Evolutionary conservation across 108 stramenopile species (phyloP), one percentile per base, ranked within the genome.

Genomic region (Schizochytrium sp.): DNA sequence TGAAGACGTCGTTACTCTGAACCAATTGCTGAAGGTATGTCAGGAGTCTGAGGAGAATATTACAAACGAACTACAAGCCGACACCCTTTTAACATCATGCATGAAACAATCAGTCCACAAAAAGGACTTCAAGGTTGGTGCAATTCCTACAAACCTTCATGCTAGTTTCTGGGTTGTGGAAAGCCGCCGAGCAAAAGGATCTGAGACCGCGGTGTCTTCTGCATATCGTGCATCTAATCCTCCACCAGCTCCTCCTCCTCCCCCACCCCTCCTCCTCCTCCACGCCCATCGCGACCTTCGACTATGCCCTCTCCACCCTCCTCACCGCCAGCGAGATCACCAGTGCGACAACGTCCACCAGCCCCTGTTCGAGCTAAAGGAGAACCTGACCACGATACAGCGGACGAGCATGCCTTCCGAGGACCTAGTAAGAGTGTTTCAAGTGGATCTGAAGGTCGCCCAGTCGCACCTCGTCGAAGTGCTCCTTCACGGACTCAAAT

Each of bases 101-200:
- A 55, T 83, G 76, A 83, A 83, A 1, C 50, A 83, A 3, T 83
- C 76, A 0, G n/a, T 55, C 0, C 47, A 28, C 10, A 83, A 83
- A 42, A 83, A 83, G 76, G 76, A 83, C 17, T 55, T 55, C 47
- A n/a, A 83, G 1, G 76, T 83, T 5, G 76, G 76, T 5, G 76
- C 76, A 5, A 49, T 83, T 47, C 50, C 76, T 2, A 83, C 76
- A 7, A 83, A 83, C 55, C 53, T 83, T 8, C 76, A 83, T 28
- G 53, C 76, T 53, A 55, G 28, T 53, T 83, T 55, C 55, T 83
- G 47, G 47, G 53, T 83, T 28, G 50, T 83, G 38, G 50, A 83
- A 40, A 38, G 50, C 5, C 47, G 76, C 1, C 28, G 76, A 10
- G 76, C 76, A 46, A 83, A 83, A n/a, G 19, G 15, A 38, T 2